phyloP scores from a whole-genome alignment of 768 basidiomycete genomes.

The Boletus rubropictus region DNA sequence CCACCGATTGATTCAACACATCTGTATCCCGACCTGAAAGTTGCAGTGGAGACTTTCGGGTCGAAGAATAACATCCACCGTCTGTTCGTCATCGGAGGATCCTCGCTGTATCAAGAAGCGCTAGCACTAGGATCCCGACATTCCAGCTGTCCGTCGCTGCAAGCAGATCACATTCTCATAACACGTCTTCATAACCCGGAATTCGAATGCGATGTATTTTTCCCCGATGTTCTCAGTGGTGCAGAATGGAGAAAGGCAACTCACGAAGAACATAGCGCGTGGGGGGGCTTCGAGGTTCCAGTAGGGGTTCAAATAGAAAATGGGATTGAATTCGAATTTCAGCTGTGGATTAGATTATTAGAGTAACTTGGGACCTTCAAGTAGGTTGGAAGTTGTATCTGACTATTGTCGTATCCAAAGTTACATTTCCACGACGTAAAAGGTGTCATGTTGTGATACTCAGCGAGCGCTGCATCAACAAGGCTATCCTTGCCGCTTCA shows the following conservation, averaged over 20 bases:
- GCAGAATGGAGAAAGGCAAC: constrained; percentile 52
- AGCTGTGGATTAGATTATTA: constrained; percentile 79
- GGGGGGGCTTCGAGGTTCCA: constrained; percentile 78
- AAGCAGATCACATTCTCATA: constrained; percentile 77
- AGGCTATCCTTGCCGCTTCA: constrained; percentile 61
- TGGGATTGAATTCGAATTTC: constrained; percentile 81
- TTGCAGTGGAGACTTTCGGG: constrained; percentile 14
- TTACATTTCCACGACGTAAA: not conserved
- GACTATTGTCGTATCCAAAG: not conserved
- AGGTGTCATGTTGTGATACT: not conserved
- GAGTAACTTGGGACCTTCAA: constrained; percentile 5
- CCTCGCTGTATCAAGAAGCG: constrained; percentile 70
- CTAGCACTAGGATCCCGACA: constrained; percentile 35
- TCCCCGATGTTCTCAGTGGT: constrained; percentile 61
- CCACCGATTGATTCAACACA: constrained; percentile 24
- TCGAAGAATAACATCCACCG: constrained; percentile 39
- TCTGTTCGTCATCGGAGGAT: constrained; percentile 89
- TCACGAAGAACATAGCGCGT: constrained; percentile 61
- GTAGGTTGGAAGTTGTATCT: constrained; percentile 1
- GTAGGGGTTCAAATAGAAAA: constrained; percentile 76
- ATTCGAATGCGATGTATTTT: constrained; percentile 84
- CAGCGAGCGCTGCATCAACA: no score
- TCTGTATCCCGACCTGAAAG: constrained; percentile 21
- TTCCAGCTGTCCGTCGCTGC: constrained; percentile 31
- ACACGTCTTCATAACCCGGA: constrained; percentile 74